Conservation (phyloP, 306 rosid genomes). For the Cucurbita maxima region DNA sequence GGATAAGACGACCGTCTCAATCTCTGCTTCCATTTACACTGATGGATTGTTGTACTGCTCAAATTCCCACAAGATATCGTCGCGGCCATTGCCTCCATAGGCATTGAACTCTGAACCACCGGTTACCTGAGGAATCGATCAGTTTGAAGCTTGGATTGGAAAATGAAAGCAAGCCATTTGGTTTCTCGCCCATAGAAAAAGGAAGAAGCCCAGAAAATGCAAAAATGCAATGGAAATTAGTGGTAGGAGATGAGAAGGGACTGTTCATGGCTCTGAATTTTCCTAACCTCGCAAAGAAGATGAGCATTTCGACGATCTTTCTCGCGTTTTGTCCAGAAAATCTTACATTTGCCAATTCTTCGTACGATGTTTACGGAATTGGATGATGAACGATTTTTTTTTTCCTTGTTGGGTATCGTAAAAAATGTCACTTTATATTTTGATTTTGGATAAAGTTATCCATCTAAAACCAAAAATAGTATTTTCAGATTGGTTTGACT, state of each 20-base stretch:
- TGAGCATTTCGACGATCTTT: neutral
- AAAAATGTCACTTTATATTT: too few relatives aligned
- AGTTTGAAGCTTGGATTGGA: neutral
- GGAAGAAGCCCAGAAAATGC: neutral
- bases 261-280: neutral
- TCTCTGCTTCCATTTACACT: neutral
- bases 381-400: neutral
- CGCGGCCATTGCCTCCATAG: constrained; percentile 7
- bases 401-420: too few relatives aligned
- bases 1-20: neutral
- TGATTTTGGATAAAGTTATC: too few relatives aligned
- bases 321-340: neutral
- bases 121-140: too few relatives aligned
- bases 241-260: neutral
- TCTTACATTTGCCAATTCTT: neutral
- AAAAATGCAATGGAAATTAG: neutral
- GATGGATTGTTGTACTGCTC: neutral
- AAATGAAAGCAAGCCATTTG: constrained; percentile 2
- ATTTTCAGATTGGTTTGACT: too few relatives aligned
- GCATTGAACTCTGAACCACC: neutral
- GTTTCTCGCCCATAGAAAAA: neutral
- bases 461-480: too few relatives aligned
- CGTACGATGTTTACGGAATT: neutral
- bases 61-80: constrained; percentile 1
- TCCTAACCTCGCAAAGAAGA: constrained; percentile 1